Evolutionary conservation across 2,329 filamentous ascomycete genomes (phyloP).

Genomic region (Penicillium sp.): DNA sequence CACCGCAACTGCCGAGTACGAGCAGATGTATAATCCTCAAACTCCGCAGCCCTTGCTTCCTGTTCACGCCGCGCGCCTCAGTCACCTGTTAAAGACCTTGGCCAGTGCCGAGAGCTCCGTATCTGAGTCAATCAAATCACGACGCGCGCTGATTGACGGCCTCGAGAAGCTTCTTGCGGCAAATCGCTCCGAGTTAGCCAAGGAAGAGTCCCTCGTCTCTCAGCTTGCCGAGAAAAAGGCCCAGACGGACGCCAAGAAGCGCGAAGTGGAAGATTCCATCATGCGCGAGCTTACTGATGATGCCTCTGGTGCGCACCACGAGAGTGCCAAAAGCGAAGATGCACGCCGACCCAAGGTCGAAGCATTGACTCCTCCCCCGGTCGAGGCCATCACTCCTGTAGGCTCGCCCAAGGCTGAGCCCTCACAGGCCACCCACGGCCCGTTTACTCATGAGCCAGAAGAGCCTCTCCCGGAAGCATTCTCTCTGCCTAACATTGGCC

Average conservation of each 20-base stretch:
- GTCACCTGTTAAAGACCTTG: slow-evolving; percentile 81
- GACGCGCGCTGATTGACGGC: slow-evolving; percentile 68
- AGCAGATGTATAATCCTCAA: slow-evolving; percentile 70
- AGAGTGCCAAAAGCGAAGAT: slow-evolving; percentile 30
- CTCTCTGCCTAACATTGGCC: slow-evolving; percentile 19
- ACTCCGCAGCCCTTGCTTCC: slow-evolving; percentile 70
- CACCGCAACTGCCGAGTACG: slow-evolving; percentile 73
- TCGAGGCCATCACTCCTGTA: slow-evolving; percentile 52
- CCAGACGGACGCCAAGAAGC: slow-evolving; percentile 74
- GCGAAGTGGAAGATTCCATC: slow-evolving; percentile 84
- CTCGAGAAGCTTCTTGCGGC: slow-evolving; percentile 75
- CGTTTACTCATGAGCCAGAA: slow-evolving; percentile 17
- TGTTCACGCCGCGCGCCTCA: slow-evolving; percentile 84
- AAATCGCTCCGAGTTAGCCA: slow-evolving; percentile 63
- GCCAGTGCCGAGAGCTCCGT: slow-evolving; percentile 85
- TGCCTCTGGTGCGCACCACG: slow-evolving; percentile 44
- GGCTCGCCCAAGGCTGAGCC: slow-evolving; percentile 42
- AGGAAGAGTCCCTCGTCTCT: slow-evolving; percentile 62
- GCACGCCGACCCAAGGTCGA: slow-evolving; percentile 70
- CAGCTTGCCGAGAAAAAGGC: slow-evolving; percentile 62
- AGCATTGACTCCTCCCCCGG: slow-evolving; percentile 73
- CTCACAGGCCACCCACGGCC: slow-evolving; percentile 30
- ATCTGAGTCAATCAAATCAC: slow-evolving; percentile 80
- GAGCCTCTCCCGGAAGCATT: slow-evolving; percentile 12
- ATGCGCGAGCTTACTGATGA: slow-evolving; percentile 70